phyloP scores from a whole-genome alignment of 2,329 filamentous ascomycete genomes.

The Corynespora cassiicola region DNA sequence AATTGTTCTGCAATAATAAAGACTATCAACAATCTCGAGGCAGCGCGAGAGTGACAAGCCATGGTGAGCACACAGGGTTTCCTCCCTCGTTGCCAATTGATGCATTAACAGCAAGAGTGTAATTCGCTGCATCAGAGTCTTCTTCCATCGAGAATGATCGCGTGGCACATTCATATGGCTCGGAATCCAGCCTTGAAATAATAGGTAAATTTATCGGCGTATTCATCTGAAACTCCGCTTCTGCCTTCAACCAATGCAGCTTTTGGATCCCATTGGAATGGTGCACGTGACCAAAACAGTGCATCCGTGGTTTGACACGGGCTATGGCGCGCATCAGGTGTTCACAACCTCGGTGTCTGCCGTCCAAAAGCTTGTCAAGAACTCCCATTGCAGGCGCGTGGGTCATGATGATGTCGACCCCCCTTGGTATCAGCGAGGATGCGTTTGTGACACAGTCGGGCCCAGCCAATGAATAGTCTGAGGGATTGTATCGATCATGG shows the following conservation, averaged over 20 bases:
- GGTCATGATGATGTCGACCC: slow-evolving; percentile 65
- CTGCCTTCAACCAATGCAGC: neutral
- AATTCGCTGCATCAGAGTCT: no score
- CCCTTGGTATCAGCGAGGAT: slow-evolving; percentile 32
- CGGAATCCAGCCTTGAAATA: no score
- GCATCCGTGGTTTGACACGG: slow-evolving; percentile 55
- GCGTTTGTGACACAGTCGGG: slow-evolving; percentile 23
- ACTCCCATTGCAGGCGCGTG: slow-evolving; percentile 63
- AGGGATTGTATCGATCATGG: slow-evolving; percentile 59
- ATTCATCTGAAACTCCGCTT: neutral
- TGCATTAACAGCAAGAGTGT: no score
- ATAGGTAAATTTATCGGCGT: no score
- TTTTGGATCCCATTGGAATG: neutral
- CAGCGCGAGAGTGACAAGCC: no score
- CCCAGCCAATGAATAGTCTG: slow-evolving; percentile 20
- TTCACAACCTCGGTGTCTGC: slow-evolving; percentile 58
- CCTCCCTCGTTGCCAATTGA: no score
- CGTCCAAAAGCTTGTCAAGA: slow-evolving; percentile 51
- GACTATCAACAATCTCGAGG: no score
- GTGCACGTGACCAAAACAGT: slow-evolving; percentile 70
- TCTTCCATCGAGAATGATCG: no score
- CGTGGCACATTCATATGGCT: no score
- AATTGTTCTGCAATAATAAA: no score
- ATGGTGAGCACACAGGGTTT: no score
- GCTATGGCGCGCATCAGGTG: slow-evolving; percentile 58